These are phyloP conservation scores for Aspergillus affinis DNA, from an alignment of 495 filamentous ascomycete species.

Conservation along the genomic window DNA sequence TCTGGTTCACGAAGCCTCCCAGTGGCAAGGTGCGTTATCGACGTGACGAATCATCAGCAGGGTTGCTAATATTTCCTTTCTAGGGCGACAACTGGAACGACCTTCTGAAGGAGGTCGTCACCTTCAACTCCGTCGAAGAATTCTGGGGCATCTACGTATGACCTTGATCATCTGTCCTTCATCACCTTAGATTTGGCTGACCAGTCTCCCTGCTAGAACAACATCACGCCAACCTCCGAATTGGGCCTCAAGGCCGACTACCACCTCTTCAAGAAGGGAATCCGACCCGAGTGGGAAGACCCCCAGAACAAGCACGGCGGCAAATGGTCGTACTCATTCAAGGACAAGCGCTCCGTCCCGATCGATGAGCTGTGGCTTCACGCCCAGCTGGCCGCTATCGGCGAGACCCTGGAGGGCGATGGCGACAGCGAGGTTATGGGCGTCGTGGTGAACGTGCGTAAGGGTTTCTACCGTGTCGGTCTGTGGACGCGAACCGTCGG, in stretches of 20 bases:
- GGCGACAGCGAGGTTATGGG: conserved; percentile 96
- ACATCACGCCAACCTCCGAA: conserved; percentile 94
- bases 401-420: conserved; percentile 94
- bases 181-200: conserved; percentile 8
- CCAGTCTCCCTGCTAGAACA: conserved; percentile 67
- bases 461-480: conserved; percentile 95
- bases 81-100: conserved; percentile 99
- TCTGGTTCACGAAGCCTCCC: conserved; percentile 99
- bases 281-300: conserved; percentile 98
- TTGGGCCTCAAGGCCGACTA: conserved; percentile 97
- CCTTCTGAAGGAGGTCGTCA: conserved; percentile 95
- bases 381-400: conserved; percentile 93
- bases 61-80: conserved; percentile 18
- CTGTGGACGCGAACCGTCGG: conserved; percentile 91
- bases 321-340: conserved; percentile 97
- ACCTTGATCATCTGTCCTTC: conserved; percentile 11
- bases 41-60: conserved; percentile 14
- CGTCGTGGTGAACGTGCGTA: conserved; percentile 97
- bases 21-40: conserved; percentile 74
- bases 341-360: conserved; percentile 82
- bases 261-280: conserved; percentile 96
- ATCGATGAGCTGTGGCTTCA: conserved; percentile 98
- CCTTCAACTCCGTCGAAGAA: conserved; percentile 96
- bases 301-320: conserved; percentile 97
- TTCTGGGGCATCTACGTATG: conserved; percentile 99